Conservation (phyloP, 768 basidiomycete species). For the Lentinus tigrinus region DNA sequence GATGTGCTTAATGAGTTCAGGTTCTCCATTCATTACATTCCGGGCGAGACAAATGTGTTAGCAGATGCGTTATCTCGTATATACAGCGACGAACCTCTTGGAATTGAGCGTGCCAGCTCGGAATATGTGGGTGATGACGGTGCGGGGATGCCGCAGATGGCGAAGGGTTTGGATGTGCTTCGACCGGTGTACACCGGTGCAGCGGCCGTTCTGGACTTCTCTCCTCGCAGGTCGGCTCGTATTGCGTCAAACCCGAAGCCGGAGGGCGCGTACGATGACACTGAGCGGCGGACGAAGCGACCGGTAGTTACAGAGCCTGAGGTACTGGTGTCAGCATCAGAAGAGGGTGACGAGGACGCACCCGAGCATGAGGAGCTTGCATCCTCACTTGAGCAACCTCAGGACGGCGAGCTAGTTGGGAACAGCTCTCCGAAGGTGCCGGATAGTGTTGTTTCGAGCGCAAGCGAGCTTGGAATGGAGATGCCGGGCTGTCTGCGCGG, state of each 20-base stretch:
- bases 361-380: background rate
- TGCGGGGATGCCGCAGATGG: background rate
- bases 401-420: no score
- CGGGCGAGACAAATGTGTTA: slow-evolving; percentile 16
- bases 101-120: background rate
- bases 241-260: background rate
- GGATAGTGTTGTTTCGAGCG: background rate
- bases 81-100: slow-evolving; percentile 14
- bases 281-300: background rate
- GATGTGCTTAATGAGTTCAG: slow-evolving; percentile 19
- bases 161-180: background rate
- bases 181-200: background rate
- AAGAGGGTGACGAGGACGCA: no score
- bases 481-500: slow-evolving; percentile 14
- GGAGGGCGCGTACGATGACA: background rate
- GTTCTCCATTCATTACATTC: slow-evolving; percentile 20
- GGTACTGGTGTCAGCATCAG: no score
- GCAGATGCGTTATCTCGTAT: slow-evolving; percentile 15
- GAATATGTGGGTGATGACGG: slow-evolving; percentile 9
- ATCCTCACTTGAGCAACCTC: background rate
- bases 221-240: background rate
- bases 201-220: background rate
- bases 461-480: background rate
- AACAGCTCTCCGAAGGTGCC: no score
- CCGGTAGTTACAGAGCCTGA: no score